Percentiles rank a stretch among this genome's conserved stretches.
Evolutionary conservation across 129 eudicot genomes (phyloP).

Genomic region (Artemisia tridentata): DNA sequence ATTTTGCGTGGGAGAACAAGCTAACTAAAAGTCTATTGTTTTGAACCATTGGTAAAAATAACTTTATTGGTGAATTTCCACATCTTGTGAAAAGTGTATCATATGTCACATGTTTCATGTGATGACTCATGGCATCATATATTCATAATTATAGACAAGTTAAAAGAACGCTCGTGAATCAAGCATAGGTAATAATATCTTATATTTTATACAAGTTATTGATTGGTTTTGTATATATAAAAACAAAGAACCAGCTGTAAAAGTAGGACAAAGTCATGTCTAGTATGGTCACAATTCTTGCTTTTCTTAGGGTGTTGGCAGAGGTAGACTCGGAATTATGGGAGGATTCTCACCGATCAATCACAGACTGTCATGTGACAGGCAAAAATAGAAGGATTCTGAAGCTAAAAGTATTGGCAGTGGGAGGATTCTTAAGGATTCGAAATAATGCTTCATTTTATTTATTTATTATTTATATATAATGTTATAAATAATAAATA

Average conservation of each 20-base stretch:
- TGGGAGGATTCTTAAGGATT: too few relatives aligned
- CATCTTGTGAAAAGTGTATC: background rate
- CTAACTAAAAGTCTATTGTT: background rate
- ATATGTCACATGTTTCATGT: background rate
- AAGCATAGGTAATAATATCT: background rate
- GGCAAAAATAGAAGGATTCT: too few relatives aligned
- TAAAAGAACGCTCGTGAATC: background rate
- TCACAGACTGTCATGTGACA: too few relatives aligned
- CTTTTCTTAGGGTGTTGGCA: background rate
- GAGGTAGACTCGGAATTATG: too few relatives aligned
- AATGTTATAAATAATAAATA: too few relatives aligned
- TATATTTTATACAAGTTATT: too few relatives aligned
- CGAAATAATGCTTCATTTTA: too few relatives aligned
- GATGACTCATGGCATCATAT: background rate
- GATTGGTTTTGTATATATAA: too few relatives aligned
- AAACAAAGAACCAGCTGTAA: background rate
- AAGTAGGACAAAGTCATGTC: background rate
- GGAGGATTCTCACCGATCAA: too few relatives aligned
- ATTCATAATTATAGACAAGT: background rate
- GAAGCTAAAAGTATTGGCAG: too few relatives aligned
- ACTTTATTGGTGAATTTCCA: slow-evolving; percentile 6
- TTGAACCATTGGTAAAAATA: background rate
- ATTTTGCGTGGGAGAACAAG: too few relatives aligned
- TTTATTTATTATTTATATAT: too few relatives aligned
- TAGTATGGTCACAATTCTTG: background rate